Base-by-base conservation (phyloP, 2,329 filamentous ascomycete genomes). In the Grosmannia huntii region DNA sequence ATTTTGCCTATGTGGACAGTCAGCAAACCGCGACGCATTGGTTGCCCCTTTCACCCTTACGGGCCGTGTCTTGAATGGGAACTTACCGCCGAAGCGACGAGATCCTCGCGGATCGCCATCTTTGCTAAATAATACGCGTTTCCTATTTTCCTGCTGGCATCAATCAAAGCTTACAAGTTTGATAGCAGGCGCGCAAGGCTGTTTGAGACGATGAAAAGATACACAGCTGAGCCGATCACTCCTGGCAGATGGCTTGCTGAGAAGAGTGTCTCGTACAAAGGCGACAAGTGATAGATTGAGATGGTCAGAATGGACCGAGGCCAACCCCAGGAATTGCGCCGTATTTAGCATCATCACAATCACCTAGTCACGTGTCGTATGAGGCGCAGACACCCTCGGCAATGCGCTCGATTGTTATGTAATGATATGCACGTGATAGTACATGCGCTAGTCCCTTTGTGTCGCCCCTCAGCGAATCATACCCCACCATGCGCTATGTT, bases 81-180 rank as follows among this genome's bases (percentile, higher is more conserved):
- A 74, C 78, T 69, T 78, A 87, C 85, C 69, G 89, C 91, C 69
- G 90, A 95, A 65, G 84, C 79, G 67, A 96, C 83, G 63, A 96
- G 78, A 71, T 97, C 92, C 83, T 97, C 92, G 70, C 94, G 90
- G 76, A 96, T 90, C 77, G 91, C 85, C 78, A 84, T 92, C 23
- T 25, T 59, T 27, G 16, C 48, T 31, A n/a, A 36, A 41, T n/a
- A 16, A 16, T 16, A 19, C 25, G 36, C 48, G 48, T 33, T 44
- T 21, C 41, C 21, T 19, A n/a, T 44, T 53, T 52, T 38, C 41
- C n/a, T 46, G 54, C 9, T 21, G 27, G 27, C 44, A 56, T 23
- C 21, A n/a, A 56, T 10, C 27, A 25, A 21, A 49, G 28, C 27
- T 23, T 27, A 55, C 53, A 12, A 3, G 5, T 9, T n/a, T 12